Evolutionary conservation across 176 grass and related monocot genomes (phyloP), one percentile per base, ranked within the genome.

Genomic region (Olyra latifolia): DNA sequence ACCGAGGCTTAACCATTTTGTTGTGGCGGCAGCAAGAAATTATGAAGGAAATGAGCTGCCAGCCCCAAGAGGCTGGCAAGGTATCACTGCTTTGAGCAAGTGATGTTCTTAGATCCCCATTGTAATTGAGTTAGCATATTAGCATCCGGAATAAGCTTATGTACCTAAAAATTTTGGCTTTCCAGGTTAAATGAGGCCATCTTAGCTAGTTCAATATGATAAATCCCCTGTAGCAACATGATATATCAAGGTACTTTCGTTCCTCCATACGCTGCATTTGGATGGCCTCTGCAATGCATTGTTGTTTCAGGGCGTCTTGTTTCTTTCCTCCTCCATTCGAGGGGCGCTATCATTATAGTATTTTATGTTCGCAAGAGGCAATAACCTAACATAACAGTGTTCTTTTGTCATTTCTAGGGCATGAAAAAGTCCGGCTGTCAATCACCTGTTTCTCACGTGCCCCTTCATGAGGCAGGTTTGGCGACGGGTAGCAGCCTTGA

Each of bases 101-200:
- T 66, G 60, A 54, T 66, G 56, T 52, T 47, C 22, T 4, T 76
- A 65, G 56, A 58, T 20, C 23, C 61, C 60, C 71, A 29, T 75
- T 81, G 77, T 89, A 85, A 89, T 22, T 69, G 71, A 72, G 64
- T 27, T 89, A 89, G 72, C 49, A 57, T 77, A 24, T 67, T 80
- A 79, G 52, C 53, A 53, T 68, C 62, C 62, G 6, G 45, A 75
- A 70, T 44, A 84, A 80, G 43, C 59, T 50, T 82, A 57, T 85
- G 77, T 72, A 82, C 77, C 23, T 77, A 56, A 57, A 57, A 20
- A 50, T 81, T 75, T 85, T 50, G 40, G 32, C n/a, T 70, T 72
- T 30, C 41, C 38, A 76, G 9, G 77, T 40, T 48, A 85, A 80
- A 77, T 58, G 71, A 88, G 66, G 74, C 67, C 27, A 77, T 71